Evolutionary conservation across 768 basidiomycete genomes (phyloP), one percentile per base, ranked within the genome.

Genomic region (Russula abietina): DNA sequence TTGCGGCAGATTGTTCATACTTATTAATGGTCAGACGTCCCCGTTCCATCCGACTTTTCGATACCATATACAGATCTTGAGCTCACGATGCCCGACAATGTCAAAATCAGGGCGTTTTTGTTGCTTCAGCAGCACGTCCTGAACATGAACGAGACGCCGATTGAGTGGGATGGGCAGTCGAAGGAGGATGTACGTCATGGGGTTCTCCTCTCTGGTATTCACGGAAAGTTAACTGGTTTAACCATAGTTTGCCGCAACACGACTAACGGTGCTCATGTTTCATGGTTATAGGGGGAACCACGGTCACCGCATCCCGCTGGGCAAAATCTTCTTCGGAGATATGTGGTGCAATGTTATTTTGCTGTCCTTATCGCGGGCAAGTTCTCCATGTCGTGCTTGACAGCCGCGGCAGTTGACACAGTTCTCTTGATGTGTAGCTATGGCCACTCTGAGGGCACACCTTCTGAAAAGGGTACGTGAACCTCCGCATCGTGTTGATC

Each of bases 341-440:
- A 86, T 93, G 84, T 80, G 91, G 17, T 97, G 93, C 73, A 98
- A 98, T 71, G 93, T 97, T 3, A 76, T 98, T 45, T 93, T 98
- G 88, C 76, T 96, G 63, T 93, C 90, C 53, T n/a, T 99, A 99
- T 71, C 78, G 96, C 70, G 94, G 94, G 89, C 91, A 69, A 61
- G 85, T 73, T 19, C 55, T 26, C 16, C 26, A 26, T 24, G 30
- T 19, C 4, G 16, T 26, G n/a, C 39, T 32, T 17, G 30, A 7
- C 11, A n/a, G n/a, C 22, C 36, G 3, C 6, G 11, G 10, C 55
- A 2, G 14, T 36, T 33, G 45, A n/a, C n/a, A 36, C 39, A 28
- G 54, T 33, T 22, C 50, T 28, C 51, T 38, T 22, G n/a, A 39
- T 39, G 36, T 6, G 48, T 36, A 94, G 93, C 17, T 98, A 98